phyloP scores from a whole-genome alignment of 805 yeast genomes.

The Spathaspora boniae region DNA sequence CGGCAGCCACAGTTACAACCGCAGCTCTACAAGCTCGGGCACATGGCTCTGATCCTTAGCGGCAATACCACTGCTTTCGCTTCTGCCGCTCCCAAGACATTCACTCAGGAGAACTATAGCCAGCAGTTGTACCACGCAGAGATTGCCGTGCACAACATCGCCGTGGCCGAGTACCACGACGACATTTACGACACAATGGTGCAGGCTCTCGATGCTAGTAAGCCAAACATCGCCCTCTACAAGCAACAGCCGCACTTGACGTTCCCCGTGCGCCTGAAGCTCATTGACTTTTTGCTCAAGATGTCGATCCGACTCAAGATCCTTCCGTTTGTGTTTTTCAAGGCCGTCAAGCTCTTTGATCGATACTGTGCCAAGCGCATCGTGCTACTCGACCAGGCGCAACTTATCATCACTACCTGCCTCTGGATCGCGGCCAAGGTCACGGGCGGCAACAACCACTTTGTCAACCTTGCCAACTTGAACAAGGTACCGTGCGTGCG shows the following conservation, averaged over 20 bases:
- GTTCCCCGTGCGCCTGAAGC: constrained; percentile 65
- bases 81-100: constrained; percentile 8
- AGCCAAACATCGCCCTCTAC: constrained; percentile 56
- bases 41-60: not conserved
- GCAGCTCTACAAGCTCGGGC: not conserved
- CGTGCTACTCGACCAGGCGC: constrained; percentile 81
- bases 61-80: not conserved
- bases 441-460: constrained; percentile 72
- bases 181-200: constrained; percentile 44
- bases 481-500: constrained; percentile 12
- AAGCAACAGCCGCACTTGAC: constrained; percentile 86
- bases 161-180: constrained; percentile 48
- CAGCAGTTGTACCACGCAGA: constrained; percentile 48
- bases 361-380: constrained; percentile 87
- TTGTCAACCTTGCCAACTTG: constrained; percentile 42
- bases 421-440: constrained; percentile 89
- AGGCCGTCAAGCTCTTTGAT: constrained; percentile 75
- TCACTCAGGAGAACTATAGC: constrained; percentile 49
- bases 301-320: constrained; percentile 59
- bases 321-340: constrained; percentile 63
- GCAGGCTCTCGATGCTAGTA: constrained; percentile 29
- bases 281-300: constrained; percentile 80
- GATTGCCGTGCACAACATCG: constrained; percentile 41
- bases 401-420: constrained; percentile 86
- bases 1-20: not conserved